Evolutionary conservation across 2,329 filamentous ascomycete species (phyloP), one percentile per base, ranked within the genome.

Genomic region (Cercospora beticola): DNA sequence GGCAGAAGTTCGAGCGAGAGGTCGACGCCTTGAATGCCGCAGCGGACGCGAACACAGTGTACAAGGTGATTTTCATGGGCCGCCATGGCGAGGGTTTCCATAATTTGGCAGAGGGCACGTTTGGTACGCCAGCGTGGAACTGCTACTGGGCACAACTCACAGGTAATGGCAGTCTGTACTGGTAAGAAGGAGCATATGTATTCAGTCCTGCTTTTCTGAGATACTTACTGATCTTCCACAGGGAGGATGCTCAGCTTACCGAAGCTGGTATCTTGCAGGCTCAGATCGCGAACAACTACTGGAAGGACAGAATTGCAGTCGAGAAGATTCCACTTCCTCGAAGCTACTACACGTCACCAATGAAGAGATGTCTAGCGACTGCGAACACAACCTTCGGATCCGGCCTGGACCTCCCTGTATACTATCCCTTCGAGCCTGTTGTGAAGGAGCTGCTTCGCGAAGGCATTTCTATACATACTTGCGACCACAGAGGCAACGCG

Each of bases 1-100:
- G 89, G 89, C 82, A 90, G 78, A 84, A 86, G 18, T 90, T 92
- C 70, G 82, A 83, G 60, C 78, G 85, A 67, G 87, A 89, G 72
- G 84, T 92, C 49, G 76, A 83, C 14, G 79, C 81, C 12, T 76
- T 92, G 63, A 91, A 91, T 79, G 77, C 76, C 3, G 76, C 83
- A 2, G 78, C 80, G 0, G 75, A 75, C n/a, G 77, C 78, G 8
- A 83, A 83, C 60, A 84, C 85, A 9, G 90, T 67, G 87, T 92
- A 91, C 81, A 89, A 90, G 74, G 83, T 92, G 2, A 77, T 92
- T n/a, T 89, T 89, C 78, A 83, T 92, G 79, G 89, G 87, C 26
- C 86, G 90, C 49, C 90, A 92, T 74, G 90, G 90, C 8, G 85
- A 92, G 77, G 90, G 90, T 6, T 81, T 81, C 65, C 85, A 89